These are phyloP conservation scores for Sporisorium sorghi DNA, from an alignment of 1,284 basidiomycete species.

Conservation along the genomic window DNA sequence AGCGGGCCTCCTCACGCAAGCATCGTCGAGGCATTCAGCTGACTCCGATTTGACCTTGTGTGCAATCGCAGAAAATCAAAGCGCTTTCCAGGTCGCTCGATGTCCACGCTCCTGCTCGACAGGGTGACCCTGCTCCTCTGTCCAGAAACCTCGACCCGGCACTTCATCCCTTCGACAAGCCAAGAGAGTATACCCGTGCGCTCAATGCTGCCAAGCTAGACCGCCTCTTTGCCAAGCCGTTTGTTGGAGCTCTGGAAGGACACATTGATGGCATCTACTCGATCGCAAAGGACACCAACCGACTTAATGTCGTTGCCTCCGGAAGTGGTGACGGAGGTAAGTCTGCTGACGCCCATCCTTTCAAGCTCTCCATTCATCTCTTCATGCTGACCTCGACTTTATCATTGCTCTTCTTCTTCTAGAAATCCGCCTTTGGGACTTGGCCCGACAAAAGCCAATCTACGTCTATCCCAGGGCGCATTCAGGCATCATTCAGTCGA, in stretches of 20 bases:
- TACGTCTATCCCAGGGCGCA: slow-evolving; percentile 84
- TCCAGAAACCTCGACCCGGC: slow-evolving; percentile 92
- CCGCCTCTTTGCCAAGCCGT: slow-evolving; percentile 95
- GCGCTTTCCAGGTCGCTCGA: slow-evolving; percentile 86
- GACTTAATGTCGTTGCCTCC: slow-evolving; percentile 85
- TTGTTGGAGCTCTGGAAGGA: slow-evolving; percentile 88
- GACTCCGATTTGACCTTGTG: not conserved
- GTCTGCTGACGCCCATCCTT: not conserved
- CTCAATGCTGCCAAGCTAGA: slow-evolving; percentile 96
- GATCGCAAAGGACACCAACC: slow-evolving; percentile 81
- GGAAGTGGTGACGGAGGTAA: slow-evolving; percentile 87
- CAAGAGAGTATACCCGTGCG: slow-evolving; percentile 92
- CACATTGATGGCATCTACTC: slow-evolving; percentile 96
- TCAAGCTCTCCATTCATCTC: not conserved
- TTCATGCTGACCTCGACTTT: not conserved
- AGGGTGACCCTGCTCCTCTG: slow-evolving; percentile 84
- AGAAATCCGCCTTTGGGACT: slow-evolving; percentile 88
- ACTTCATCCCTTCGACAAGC: slow-evolving; percentile 91
- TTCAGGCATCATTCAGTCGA: slow-evolving; percentile 82
- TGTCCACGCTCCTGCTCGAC: slow-evolving; percentile 75
- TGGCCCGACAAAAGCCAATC: slow-evolving; percentile 78
- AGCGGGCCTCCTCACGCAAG: not conserved
- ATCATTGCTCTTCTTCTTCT: not conserved
- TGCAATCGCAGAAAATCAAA: slow-evolving; percentile 77
- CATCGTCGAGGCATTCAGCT: not conserved